A percentile compares a stretch with the other conserved stretches of the same genome.
These are phyloP conservation scores for Pharnaceum exiguum DNA, from an alignment of 148 eudicot genomes.

Conservation along the genomic window DNA sequence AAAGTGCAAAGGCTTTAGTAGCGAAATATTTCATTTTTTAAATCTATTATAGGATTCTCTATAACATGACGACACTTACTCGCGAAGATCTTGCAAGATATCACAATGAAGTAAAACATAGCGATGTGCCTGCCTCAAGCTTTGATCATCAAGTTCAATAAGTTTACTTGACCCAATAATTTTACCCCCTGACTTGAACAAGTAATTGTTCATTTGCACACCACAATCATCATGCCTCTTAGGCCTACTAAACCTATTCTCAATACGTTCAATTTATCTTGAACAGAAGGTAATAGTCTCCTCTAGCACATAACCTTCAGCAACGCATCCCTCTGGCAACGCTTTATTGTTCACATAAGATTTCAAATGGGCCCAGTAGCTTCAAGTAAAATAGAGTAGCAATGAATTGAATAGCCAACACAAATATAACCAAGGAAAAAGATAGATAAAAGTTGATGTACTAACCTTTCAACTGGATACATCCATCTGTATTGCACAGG, in stretches of 20 bases:
- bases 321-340: conserved; percentile 6
- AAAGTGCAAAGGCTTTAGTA: too few relatives aligned
- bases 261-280: neutral
- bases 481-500: conserved; percentile 14
- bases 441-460: too few relatives aligned
- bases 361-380: neutral
- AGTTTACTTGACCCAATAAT: neutral
- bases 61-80: conserved; percentile 9
- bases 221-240: neutral
- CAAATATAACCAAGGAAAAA: too few relatives aligned
- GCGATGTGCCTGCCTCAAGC: conserved; percentile 3
- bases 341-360: conserved; percentile 8
- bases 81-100: neutral
- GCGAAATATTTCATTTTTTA: too few relatives aligned
- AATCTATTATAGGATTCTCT: too few relatives aligned
- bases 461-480: too few relatives aligned
- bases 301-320: neutral
- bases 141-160: neutral
- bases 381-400: neutral
- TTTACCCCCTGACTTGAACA: neutral
- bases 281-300: conserved; percentile 9
- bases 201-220: neutral
- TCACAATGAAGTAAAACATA: conserved; percentile 13
- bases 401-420: too few relatives aligned
- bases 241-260: neutral